Evolutionary conservation across 306 rosid species (phyloP), one percentile per base, ranked within the genome.

Genomic region (Psophocarpus tetragonolobus): DNA sequence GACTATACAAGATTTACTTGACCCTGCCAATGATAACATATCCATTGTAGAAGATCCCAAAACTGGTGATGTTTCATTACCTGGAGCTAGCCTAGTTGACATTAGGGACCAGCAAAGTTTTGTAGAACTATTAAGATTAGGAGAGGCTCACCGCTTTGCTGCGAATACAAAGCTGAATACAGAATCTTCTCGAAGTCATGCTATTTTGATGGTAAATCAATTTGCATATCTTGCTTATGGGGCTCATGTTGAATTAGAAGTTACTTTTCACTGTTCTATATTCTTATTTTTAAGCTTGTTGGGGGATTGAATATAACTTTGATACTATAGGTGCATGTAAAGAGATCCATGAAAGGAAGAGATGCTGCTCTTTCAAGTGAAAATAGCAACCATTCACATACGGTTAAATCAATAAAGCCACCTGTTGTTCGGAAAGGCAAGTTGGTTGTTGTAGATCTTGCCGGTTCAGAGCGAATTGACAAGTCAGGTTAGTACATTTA

Each of bases 101-200:
- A 88, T 96, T 61, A 86, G 98, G 87, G 90, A 92, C 87, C 98
- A 96, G 47, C 85, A 84, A 81, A 92, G 88, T 84, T 92, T 96
- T 74, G 18, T 96, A 67, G 98, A 92, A 83, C 90, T 96, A 36
- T 88, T 96, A 73, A 84, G 92, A 76, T 65, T 96, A 72, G 99
- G 99, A 79, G 99, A 96, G 84, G 96, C 94, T 79, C 99, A 92
- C 75, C 98, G 98, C 74, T 91, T 87, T 86, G 98, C 99, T 80
- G 93, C 99, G 24, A 96, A 96, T 89, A 92, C 99, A 38, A 92
- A 96, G 79, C 78, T 96, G 81, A 96, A 96, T 73, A 90, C 99
- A 21, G 98, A 96, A 83, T 96, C 99, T 85, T 96, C 99, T 68
- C 90, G 99, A 85, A 96, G 99, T 83, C 99, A 96, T 85, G 99